phyloP scores from a whole-genome alignment of 225 moss, liverwort and hornwort genomes.

The Pseudoscleropodium purum region DNA sequence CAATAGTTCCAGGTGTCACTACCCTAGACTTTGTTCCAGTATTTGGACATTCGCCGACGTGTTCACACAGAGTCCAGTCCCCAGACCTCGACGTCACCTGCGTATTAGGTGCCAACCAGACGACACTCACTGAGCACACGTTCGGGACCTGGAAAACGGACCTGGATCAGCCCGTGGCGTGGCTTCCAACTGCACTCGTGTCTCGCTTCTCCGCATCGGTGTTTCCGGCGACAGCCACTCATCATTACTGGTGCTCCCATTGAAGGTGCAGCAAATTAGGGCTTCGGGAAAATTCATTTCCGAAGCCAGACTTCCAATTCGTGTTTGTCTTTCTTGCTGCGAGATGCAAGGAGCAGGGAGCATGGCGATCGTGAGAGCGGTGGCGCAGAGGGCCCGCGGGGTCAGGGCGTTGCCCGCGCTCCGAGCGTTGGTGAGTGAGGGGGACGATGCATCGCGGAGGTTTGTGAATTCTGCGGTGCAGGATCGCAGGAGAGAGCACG shows the following conservation, averaged over 20 bases:
- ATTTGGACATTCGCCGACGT: background rate
- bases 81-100: background rate
- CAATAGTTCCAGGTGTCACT: no score
- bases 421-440: background rate
- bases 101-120: background rate
- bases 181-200: background rate
- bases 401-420: background rate
- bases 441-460: background rate
- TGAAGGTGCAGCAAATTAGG: background rate
- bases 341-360: background rate
- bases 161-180: background rate
- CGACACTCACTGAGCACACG: background rate
- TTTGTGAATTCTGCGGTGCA: background rate
- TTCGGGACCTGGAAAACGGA: background rate
- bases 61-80: background rate
- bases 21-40: no score
- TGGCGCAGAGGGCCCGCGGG: constrained; percentile 5
- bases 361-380: constrained; percentile 1
- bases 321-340: background rate
- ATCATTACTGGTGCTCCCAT: background rate
- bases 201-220: background rate
- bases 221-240: background rate
- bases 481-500: background rate
- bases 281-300: background rate
- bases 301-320: background rate